Conservation (phyloP, 2,329 filamentous ascomycete species). For the Chaetomium sp. region DNA sequence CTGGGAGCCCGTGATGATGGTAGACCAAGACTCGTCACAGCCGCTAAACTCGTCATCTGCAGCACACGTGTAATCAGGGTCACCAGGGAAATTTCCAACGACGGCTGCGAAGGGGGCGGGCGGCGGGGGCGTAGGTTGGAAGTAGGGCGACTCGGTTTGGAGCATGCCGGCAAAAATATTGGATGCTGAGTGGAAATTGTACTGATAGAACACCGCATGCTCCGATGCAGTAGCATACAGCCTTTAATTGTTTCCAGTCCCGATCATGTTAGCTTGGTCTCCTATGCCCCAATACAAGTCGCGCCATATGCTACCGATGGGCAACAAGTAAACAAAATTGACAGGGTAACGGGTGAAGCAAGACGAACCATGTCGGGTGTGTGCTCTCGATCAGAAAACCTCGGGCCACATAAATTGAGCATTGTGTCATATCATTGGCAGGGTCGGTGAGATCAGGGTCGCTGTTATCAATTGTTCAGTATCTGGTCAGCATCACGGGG, state of each 20-base stretch:
- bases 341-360: too few relatives aligned
- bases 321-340: too few relatives aligned
- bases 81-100: neutral
- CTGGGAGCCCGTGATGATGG: constrained; percentile 7
- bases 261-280: too few relatives aligned
- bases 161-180: neutral
- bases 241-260: too few relatives aligned
- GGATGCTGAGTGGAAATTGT: neutral
- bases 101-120: neutral
- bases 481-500: too few relatives aligned
- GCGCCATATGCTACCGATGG: too few relatives aligned
- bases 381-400: neutral
- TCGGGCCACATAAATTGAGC: neutral
- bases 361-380: neutral
- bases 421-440: neutral
- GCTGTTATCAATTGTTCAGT: too few relatives aligned
- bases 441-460: neutral
- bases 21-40: constrained; percentile 13
- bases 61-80: neutral
- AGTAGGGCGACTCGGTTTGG: neutral
- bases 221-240: neutral
- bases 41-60: neutral
- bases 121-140: neutral
- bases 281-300: too few relatives aligned
- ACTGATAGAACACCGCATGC: neutral